Conservation (phyloP, 2,329 filamentous ascomycete genomes). For the Xylariaceae sp. region DNA sequence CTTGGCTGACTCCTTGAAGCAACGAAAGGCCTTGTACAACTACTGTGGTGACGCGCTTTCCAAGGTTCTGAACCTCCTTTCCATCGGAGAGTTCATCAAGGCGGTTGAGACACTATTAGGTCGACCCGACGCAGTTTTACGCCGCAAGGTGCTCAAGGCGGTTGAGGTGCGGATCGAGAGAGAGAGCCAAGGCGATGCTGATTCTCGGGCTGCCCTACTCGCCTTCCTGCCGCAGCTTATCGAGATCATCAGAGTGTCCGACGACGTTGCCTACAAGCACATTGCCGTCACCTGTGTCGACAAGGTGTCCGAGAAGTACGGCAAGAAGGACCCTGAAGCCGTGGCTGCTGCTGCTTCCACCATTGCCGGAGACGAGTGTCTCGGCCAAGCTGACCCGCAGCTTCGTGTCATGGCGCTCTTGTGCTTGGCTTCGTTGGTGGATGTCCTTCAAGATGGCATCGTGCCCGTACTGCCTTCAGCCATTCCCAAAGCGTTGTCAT, state of each 20-base stretch:
- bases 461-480: constrained; percentile 76
- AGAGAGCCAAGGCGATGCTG: constrained; percentile 62
- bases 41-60: constrained; percentile 67
- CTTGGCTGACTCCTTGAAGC: constrained; percentile 60
- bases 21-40: constrained; percentile 49
- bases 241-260: constrained; percentile 66
- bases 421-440: constrained; percentile 82
- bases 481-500: constrained; percentile 64
- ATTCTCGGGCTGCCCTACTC: constrained; percentile 65
- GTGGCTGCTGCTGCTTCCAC: constrained; percentile 70
- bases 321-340: constrained; percentile 78
- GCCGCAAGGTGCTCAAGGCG: constrained; percentile 73
- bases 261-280: constrained; percentile 71
- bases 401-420: constrained; percentile 80
- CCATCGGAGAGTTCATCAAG: constrained; percentile 82
- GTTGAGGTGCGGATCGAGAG: constrained; percentile 74
- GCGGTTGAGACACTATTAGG: constrained; percentile 78
- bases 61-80: constrained; percentile 76
- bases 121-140: constrained; percentile 67
- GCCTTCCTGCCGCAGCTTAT: constrained; percentile 76
- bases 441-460: constrained; percentile 80
- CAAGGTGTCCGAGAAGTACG: constrained; percentile 90
- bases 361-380: constrained; percentile 69
- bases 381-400: constrained; percentile 66
- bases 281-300: constrained; percentile 86